These are phyloP conservation scores for Venturiaceae sp. DNA, from an alignment of 2,329 filamentous ascomycete genomes.

Conservation along the genomic window DNA sequence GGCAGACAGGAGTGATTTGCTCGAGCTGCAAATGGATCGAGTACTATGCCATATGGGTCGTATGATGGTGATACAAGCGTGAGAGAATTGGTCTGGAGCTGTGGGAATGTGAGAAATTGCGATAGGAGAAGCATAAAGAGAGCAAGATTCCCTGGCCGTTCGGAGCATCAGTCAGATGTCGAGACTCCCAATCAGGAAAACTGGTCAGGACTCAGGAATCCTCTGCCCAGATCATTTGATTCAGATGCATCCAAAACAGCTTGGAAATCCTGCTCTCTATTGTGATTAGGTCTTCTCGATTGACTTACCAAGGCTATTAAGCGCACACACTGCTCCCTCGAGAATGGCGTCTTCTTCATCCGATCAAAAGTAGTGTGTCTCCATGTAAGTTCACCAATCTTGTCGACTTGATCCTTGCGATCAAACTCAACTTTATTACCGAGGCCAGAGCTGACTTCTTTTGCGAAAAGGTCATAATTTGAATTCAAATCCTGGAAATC, in stretches of 20 bases:
- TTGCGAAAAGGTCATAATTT: conserved; percentile 29
- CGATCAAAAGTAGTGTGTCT: not conserved
- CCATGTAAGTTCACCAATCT: not conserved
- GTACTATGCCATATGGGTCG: conserved; percentile 48
- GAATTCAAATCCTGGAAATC: conserved; percentile 34
- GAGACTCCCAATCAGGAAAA: too few species aligned
- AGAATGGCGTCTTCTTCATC: not conserved
- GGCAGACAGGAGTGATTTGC: conserved; percentile 55
- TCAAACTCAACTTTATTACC: not conserved
- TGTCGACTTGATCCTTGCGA: not conserved
- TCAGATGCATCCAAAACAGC: not conserved
- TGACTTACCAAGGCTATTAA: not conserved
- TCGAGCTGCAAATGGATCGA: conserved; percentile 44
- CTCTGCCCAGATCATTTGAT: too few species aligned
- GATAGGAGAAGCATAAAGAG: not conserved
- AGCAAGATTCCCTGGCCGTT: not conserved
- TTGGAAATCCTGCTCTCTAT: not conserved
- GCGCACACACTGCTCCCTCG: not conserved
- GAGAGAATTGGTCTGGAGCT: conserved; percentile 39
- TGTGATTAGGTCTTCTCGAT: too few species aligned
- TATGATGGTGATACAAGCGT: conserved; percentile 46
- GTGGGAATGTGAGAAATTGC: not conserved
- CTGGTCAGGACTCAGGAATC: too few species aligned
- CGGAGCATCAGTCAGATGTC: not conserved
- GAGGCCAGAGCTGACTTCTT: not conserved